Evolutionary conservation across 1,284 basidiomycete genomes (phyloP), one percentile per base, ranked within the genome.

Genomic region (Anthracocystis walkeri): DNA sequence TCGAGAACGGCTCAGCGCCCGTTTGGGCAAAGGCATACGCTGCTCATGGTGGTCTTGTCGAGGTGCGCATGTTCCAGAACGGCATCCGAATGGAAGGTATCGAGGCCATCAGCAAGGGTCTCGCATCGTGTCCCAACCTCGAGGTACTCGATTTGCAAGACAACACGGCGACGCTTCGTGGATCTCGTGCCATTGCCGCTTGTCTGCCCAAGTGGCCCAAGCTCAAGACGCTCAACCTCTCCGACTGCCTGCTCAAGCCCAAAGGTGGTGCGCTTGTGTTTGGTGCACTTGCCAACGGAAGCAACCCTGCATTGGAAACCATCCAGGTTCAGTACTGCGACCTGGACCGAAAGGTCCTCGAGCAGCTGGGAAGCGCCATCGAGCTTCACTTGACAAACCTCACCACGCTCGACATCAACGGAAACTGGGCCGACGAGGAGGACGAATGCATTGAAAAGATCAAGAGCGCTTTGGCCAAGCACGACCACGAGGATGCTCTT

Each of bases 41-140:
- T 7, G 92, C 90, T 41, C 95, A 97, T 83, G 90, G 90, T 5
- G 66, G 77, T 8, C 89, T 99, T 25, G 88, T 88, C 53, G 94
- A 97, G 81, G 92, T 99, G 40, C 89, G 92, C 76, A 92, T 99
- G 91, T 93, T 93, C 42, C 95, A 99, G 88, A 98, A 99, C 83
- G 97, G 95, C 2, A 98, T 99, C 81, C 89, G 95, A 75, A 94
- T 94, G 91, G 91, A 92, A 72, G 96, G 97, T 7, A 92, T 97
- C 81, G 89, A 89, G n/a, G 89, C 90, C 16, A 89, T 99, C 48
- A 92, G 92, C 23, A 65, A 75, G 27, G 96, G 95, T 2, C 87
- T 99, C 46, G 86, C 90, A 16, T 88, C 90, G 60, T 93, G 92
- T 84, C 86, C 88, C 1, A 87, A 88, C 51, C 87, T 99, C 62